Conservation (phyloP, 2,329 filamentous ascomycete genomes). For the Cercospora brassicicola region DNA sequence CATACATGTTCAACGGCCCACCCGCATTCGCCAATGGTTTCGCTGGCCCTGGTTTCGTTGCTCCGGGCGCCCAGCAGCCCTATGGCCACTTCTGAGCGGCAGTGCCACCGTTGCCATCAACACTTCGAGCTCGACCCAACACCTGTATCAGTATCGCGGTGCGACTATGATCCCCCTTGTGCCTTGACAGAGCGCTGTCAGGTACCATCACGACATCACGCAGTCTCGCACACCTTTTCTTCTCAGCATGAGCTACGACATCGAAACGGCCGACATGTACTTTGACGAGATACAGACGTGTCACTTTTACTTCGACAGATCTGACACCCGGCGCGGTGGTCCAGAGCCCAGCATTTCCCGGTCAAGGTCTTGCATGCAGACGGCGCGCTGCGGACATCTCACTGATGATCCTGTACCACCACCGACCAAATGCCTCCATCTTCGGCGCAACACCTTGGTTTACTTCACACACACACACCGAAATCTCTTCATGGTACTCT, state of each 20-base stretch:
- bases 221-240: conserved; percentile 10
- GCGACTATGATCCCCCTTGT: conserved; percentile 11
- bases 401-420: conserved; percentile 22
- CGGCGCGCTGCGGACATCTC: conserved; percentile 20
- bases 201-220: conserved; percentile 22
- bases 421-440: conserved; percentile 21
- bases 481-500: conserved; percentile 5
- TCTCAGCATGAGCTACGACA: conserved; percentile 26
- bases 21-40: conserved; percentile 28
- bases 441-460: conserved; percentile 14
- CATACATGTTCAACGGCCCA: conserved; percentile 25
- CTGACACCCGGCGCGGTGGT: conserved; percentile 20
- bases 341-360: conserved; percentile 16
- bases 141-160: conserved; percentile 26
- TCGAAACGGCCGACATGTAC: conserved; percentile 24
- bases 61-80: conserved; percentile 25
- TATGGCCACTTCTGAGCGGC: conserved; percentile 33
- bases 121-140: conserved; percentile 7
- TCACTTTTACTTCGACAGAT: conserved; percentile 20
- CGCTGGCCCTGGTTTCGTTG: conserved; percentile 25
- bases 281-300: conserved; percentile 19
- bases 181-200: conserved; percentile 15
- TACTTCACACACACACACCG: conserved; percentile 5
- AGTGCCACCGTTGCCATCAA: neutral
- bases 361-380: conserved; percentile 19